A percentile compares a stretch with the other conserved stretches of the same genome.
Conservation (phyloP, 2,329 filamentous ascomycete species). For the Phaeosphaeria sp. region DNA sequence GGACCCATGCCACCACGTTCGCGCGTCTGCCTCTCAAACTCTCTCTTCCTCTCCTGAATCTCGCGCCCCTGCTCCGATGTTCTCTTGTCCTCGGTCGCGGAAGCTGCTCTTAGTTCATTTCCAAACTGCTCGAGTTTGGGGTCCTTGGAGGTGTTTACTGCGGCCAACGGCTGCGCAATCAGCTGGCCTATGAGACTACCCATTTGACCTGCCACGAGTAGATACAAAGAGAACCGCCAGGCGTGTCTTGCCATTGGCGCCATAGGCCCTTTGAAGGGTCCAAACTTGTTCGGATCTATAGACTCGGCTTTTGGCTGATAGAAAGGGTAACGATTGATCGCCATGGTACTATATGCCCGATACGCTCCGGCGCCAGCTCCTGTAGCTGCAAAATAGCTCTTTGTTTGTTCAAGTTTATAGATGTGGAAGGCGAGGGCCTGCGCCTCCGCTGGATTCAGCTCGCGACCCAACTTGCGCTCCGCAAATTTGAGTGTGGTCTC, state of each 20-base stretch:
- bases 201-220: slow-evolving; percentile 33
- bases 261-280: slow-evolving; percentile 38
- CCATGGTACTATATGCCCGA: slow-evolving; percentile 44
- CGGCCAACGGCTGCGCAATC: slow-evolving; percentile 41
- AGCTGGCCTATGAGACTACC: slow-evolving; percentile 43
- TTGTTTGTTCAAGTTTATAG: slow-evolving; percentile 45
- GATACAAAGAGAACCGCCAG: slow-evolving; percentile 36
- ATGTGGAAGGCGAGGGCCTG: slow-evolving; percentile 52
- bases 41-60: slow-evolving; percentile 25
- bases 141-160: slow-evolving; percentile 46
- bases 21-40: slow-evolving; percentile 27
- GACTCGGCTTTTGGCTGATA: slow-evolving; percentile 48
- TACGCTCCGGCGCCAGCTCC: slow-evolving; percentile 42
- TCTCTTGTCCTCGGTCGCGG: slow-evolving; percentile 15
- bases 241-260: slow-evolving; percentile 38
- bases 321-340: slow-evolving; percentile 51
- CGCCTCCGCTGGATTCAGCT: slow-evolving; percentile 49
- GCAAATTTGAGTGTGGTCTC: slow-evolving; percentile 41
- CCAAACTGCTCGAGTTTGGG: slow-evolving; percentile 50
- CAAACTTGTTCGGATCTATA: slow-evolving; percentile 50
- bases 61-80: slow-evolving; percentile 20
- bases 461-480: slow-evolving; percentile 44
- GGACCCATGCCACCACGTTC: slow-evolving; percentile 36
- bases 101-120: slow-evolving; percentile 40
- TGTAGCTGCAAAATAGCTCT: slow-evolving; percentile 47